These are phyloP conservation scores for Stagonosporopsis rhizophila DNA, from an alignment of 2,329 filamentous ascomycete species.

Conservation along the genomic window DNA sequence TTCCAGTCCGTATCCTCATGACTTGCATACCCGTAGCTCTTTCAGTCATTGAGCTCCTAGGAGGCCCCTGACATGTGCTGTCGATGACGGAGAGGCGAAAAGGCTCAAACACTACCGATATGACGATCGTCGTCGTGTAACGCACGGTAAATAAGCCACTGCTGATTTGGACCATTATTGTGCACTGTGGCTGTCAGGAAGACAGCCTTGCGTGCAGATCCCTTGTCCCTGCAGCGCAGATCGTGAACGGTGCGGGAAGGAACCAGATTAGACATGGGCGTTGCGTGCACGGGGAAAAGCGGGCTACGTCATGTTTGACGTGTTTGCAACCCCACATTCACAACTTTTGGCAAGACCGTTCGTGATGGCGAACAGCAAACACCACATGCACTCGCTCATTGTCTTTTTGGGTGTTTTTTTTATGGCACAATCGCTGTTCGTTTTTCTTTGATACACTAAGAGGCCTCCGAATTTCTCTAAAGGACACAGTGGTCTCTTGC, in stretches of 20 bases:
- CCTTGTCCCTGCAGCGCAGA: constrained; percentile 14
- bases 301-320: constrained; percentile 11
- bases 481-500: constrained; percentile 15
- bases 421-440: not conserved
- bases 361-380: not conserved
- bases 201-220: constrained; percentile 13
- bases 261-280: not conserved
- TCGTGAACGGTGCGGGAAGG: constrained; percentile 5
- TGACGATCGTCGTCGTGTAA: constrained; percentile 7
- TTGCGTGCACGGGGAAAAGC: not conserved
- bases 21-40: not conserved
- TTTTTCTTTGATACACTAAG: not conserved
- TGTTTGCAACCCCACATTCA: constrained; percentile 13
- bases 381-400: not conserved
- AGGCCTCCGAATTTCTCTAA: not conserved
- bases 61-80: not conserved
- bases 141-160: not conserved
- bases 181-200: constrained; percentile 2
- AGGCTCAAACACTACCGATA: constrained; percentile 6
- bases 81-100: not conserved
- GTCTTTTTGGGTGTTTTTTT: not conserved
- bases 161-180: constrained; percentile 1
- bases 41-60: not conserved
- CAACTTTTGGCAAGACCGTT: not conserved
- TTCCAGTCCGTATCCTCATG: not conserved